phyloP scores from a whole-genome alignment of 2,329 filamentous ascomycete genomes.

The Fusarium miscanthi region DNA sequence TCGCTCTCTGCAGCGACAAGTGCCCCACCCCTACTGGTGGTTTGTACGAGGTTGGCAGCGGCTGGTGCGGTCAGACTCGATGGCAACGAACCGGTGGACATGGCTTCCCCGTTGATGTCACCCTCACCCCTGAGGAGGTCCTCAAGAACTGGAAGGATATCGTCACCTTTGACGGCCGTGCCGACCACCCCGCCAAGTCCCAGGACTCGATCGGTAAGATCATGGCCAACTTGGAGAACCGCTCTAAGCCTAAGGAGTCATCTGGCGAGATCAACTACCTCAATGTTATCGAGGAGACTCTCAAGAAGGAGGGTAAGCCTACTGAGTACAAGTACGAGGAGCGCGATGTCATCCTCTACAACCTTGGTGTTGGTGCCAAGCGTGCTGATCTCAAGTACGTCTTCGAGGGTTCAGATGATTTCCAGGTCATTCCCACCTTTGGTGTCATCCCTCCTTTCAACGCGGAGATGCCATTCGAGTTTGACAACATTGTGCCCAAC shows the following conservation, averaged over 20 bases:
- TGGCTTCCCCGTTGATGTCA: conserved; percentile 88
- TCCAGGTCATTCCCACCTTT: conserved; percentile 94
- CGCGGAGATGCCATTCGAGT: conserved; percentile 80
- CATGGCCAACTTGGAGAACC: conserved; percentile 87
- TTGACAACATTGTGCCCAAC: conserved; percentile 89
- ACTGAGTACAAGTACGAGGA: conserved; percentile 87
- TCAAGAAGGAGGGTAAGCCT: conserved; percentile 75
- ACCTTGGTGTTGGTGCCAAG: conserved; percentile 93
- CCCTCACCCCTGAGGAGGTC: conserved; percentile 87
- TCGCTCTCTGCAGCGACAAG: conserved; percentile 86
- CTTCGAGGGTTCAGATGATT: conserved; percentile 90
- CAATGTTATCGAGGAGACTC: conserved; percentile 78
- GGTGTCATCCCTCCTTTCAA: conserved; percentile 96
- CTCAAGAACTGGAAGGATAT: conserved; percentile 81
- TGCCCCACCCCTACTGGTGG: conserved; percentile 86
- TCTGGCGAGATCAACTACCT: conserved; percentile 72
- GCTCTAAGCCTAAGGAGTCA: conserved; percentile 59
- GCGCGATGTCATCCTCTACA: conserved; percentile 93
- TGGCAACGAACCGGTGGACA: conserved; percentile 94
- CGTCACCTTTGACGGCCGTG: conserved; percentile 85
- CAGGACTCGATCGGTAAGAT: conserved; percentile 81
- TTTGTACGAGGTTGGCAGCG: conserved; percentile 94
- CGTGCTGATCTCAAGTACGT: conserved; percentile 87
- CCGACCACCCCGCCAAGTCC: conserved; percentile 85
- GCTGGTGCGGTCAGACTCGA: conserved; percentile 90